phyloP scores from a whole-genome alignment of 78 protist genomes.

The Polysphondylium violaceum region DNA sequence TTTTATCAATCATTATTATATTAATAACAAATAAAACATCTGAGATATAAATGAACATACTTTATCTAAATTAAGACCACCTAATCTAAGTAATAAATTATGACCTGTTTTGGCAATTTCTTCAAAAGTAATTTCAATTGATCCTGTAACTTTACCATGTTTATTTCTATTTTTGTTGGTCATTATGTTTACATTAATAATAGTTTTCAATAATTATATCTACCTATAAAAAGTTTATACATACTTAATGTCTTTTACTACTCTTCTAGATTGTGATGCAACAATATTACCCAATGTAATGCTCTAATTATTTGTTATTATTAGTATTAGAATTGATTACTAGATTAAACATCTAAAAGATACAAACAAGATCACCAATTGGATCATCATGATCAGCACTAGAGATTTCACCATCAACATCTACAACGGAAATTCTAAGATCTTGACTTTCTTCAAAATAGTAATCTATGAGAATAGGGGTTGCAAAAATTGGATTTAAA shows the following conservation, averaged over 20 bases:
- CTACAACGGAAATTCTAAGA: conserved; percentile 11
- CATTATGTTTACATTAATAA: no score
- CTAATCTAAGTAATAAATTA: background rate
- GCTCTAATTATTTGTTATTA: background rate
- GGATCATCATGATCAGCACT: background rate
- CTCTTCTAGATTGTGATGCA: background rate
- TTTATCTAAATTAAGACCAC: background rate
- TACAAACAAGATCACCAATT: background rate
- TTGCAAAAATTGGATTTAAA: conserved; percentile 17
- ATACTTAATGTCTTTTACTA: background rate
- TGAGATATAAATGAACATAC: background rate
- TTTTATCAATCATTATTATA: conserved; percentile 3
- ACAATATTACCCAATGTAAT: conserved; percentile 15
- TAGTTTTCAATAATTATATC: no score
- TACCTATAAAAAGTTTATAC: no score
- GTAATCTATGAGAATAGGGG: conserved; percentile 7
- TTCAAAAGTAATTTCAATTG: conserved; percentile 26
- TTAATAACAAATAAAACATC: background rate
- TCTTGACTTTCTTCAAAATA: conserved; percentile 35
- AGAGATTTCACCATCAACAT: conserved; percentile 21
- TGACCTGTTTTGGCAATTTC: background rate
- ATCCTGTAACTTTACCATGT: conserved; percentile 16
- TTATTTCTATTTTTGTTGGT: no score
- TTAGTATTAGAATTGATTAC: background rate
- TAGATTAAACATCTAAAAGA: background rate